Percentiles rank a stretch among this genome's conserved stretches.
Evolutionary conservation across 192 early-diverging fungal species (phyloP).

Genomic region (Backusella circina): DNA sequence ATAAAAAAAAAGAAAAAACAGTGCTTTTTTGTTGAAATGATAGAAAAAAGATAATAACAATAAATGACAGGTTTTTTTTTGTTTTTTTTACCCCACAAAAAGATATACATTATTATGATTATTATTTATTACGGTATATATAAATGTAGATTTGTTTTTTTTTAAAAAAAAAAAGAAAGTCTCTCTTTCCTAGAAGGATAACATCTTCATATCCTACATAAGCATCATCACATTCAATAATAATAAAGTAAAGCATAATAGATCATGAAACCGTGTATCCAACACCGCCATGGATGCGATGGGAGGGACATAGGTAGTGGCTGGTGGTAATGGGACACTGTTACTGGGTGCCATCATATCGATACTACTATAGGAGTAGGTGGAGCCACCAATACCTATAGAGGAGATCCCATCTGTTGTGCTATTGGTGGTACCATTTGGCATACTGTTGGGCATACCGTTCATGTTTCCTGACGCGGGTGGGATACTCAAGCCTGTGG

Average conservation of each 20-base stretch:
- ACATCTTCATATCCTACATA: not conserved
- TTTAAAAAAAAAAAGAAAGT: not conserved
- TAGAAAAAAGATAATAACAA: not conserved
- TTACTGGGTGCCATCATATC: not conserved
- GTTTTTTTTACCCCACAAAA: not conserved
- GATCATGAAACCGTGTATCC: not conserved
- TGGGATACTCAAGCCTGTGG: not conserved
- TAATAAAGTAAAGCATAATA: not conserved
- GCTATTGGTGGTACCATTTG: not conserved
- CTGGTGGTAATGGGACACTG: not conserved
- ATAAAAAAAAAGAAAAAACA: not conserved
- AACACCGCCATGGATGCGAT: not conserved
- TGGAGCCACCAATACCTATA: not conserved
- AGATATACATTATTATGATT: too few species aligned
- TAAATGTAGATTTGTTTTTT: not conserved
- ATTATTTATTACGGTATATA: not conserved
- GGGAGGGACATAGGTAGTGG: not conserved
- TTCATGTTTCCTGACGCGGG: not conserved
- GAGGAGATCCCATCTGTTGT: not conserved
- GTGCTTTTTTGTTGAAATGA: not conserved
- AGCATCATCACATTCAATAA: not conserved
- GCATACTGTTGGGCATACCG: not conserved
- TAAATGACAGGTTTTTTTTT: not conserved
- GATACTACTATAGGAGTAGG: not conserved
- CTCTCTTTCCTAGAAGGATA: too few species aligned